These are phyloP conservation scores for Capsicum baccatum DNA, from an alignment of 257 asterid genomes.

Conservation along the genomic window DNA sequence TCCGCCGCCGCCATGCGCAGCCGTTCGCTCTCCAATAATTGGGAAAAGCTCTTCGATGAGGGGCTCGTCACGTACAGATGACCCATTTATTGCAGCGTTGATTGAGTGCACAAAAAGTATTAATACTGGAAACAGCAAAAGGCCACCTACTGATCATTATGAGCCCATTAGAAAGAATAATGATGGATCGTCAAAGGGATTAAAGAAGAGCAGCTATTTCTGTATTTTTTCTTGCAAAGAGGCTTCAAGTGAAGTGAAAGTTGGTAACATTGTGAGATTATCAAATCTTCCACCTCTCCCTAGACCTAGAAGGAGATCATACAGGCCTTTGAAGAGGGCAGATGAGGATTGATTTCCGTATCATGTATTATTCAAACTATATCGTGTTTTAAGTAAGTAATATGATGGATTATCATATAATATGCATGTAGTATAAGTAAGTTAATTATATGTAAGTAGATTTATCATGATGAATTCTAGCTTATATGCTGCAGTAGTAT, in stretches of 20 bases:
- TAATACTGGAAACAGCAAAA: background rate
- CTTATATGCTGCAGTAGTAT: background rate
- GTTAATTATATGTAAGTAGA: background rate
- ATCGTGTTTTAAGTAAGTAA: background rate
- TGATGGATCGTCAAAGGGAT: background rate
- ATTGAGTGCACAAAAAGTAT: slow-evolving; percentile 50
- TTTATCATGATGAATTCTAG: background rate
- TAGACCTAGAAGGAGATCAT: slow-evolving; percentile 31
- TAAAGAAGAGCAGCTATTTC: slow-evolving; percentile 31
- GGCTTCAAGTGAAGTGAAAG: slow-evolving; percentile 48
- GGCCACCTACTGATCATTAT: slow-evolving; percentile 16
- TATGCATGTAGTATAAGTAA: background rate
- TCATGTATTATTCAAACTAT: background rate
- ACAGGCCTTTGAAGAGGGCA: background rate
- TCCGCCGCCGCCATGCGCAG: slow-evolving; percentile 21
- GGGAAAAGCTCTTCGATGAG: slow-evolving; percentile 34
- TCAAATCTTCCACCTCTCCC: slow-evolving; percentile 62
- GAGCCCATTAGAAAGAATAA: slow-evolving; percentile 24
- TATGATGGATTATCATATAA: background rate
- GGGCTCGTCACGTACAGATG: slow-evolving; percentile 39
- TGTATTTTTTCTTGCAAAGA: slow-evolving; percentile 53
- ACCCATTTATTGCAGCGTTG: slow-evolving; percentile 68
- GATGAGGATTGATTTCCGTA: background rate
- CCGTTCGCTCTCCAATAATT: slow-evolving; percentile 28
- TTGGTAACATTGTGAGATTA: slow-evolving; percentile 48